phyloP scores from a whole-genome alignment of 1,284 basidiomycete species.

The Trametes sp. region DNA sequence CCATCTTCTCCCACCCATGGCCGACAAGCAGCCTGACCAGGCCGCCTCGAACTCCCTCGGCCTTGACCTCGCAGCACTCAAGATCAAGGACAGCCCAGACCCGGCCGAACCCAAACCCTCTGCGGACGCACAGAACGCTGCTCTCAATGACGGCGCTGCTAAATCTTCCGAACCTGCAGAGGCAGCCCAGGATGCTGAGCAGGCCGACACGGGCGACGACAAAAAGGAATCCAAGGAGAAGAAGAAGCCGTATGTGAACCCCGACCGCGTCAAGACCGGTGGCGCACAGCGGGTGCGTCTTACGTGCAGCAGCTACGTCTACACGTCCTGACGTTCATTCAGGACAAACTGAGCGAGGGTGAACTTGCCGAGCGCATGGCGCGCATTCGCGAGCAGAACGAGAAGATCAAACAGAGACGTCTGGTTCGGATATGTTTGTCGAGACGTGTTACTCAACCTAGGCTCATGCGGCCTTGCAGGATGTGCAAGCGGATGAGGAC shows the following conservation, averaged over 20 bases:
- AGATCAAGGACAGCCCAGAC: constrained; percentile 40
- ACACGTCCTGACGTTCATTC: constrained; percentile 21
- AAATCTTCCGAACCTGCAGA: constrained; percentile 20
- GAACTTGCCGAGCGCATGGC: constrained; percentile 76
- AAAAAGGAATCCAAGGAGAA: constrained; percentile 38
- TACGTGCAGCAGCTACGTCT: constrained; percentile 7
- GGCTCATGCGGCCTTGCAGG: constrained; percentile 48
- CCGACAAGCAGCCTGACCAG: constrained; percentile 31
- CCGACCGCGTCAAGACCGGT: constrained; percentile 80
- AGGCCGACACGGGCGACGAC: constrained; percentile 24
- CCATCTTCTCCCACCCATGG: constrained; percentile 21
- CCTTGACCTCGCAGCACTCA: constrained; percentile 64
- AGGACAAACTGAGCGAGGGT: constrained; percentile 81
- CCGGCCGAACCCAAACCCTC: constrained; percentile 24
- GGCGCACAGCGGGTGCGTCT: constrained; percentile 69
- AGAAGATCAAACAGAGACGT: constrained; percentile 81
- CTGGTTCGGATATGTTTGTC: constrained; percentile 50
- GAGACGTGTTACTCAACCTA: constrained; percentile 5
- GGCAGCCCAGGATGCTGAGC: constrained; percentile 10
- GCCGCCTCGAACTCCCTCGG: constrained; percentile 65
- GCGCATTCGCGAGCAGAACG: constrained; percentile 78
- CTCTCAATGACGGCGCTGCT: constrained; percentile 10
- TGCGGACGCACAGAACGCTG: constrained; percentile 13
- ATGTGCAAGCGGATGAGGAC: constrained; percentile 80
- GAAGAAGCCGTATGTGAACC: constrained; percentile 71